phyloP scores from a whole-genome alignment of 768 basidiomycete species.

The Mycena latifolia region DNA sequence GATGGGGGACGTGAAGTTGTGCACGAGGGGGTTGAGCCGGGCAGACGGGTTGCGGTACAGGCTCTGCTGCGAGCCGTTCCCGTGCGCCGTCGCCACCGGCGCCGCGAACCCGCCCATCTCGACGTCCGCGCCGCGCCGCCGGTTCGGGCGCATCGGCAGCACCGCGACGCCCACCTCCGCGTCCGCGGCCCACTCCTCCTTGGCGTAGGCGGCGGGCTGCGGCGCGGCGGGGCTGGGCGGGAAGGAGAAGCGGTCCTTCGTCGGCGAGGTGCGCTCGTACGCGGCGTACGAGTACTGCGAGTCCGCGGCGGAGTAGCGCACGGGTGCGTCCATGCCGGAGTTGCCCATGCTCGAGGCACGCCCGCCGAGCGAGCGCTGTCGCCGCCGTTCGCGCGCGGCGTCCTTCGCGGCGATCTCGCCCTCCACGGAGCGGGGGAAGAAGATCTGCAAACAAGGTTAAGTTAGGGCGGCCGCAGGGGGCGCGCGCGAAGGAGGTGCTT shows the following conservation, averaged over 20 bases:
- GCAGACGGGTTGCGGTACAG: conserved; percentile 39
- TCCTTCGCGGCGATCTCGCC: conserved; percentile 70
- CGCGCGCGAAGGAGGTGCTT: conserved; percentile 38
- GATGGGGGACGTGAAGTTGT: conserved; percentile 78
- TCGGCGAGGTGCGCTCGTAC: not conserved
- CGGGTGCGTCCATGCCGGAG: not conserved
- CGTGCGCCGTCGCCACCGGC: too few species aligned
- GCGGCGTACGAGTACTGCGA: conserved; percentile 13
- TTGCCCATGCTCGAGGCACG: not conserved
- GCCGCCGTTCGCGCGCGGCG: conserved; percentile 55
- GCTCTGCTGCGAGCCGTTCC: conserved; percentile 59
- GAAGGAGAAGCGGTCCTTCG: conserved; percentile 17
- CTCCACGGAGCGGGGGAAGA: conserved; percentile 85
- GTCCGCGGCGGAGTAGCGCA: not conserved
- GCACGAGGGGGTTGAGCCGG: conserved; percentile 64
- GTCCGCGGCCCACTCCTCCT: conserved; percentile 37
- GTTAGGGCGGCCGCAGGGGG: not conserved
- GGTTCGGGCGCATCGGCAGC: conserved; percentile 56
- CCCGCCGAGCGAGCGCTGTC: conserved; percentile 44
- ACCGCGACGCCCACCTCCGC: conserved; percentile 46
- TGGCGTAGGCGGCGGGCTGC: not conserved
- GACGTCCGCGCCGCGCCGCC: conserved; percentile 48
- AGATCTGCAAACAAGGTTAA: conserved; percentile 66
- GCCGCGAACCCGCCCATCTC: conserved; percentile 42
- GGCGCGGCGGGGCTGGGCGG: conserved; percentile 1